These are phyloP conservation scores for Circinella umbellata DNA, from an alignment of 371 early-diverging fungal species.

Conservation along the genomic window DNA sequence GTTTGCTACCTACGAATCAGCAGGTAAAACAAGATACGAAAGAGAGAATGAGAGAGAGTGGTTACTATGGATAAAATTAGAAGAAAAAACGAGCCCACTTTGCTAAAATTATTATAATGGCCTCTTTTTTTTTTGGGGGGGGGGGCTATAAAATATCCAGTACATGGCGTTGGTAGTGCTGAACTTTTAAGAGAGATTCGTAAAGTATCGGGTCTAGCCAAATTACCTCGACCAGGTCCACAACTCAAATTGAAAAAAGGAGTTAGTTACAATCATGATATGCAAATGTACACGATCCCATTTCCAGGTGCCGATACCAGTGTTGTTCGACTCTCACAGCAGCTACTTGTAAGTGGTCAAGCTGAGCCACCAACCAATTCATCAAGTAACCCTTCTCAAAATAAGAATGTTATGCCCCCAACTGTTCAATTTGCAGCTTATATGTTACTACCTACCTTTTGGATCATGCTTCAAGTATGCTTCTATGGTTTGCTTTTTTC, in stretches of 20 bases:
- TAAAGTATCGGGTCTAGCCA: constrained; percentile 50
- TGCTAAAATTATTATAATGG: too few relatives aligned
- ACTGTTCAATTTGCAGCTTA: constrained; percentile 68
- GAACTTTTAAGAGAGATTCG: constrained; percentile 59
- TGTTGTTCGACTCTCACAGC: constrained; percentile 62
- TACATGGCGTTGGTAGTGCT: constrained; percentile 62
- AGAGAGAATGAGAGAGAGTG: neutral
- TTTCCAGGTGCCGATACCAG: constrained; percentile 67
- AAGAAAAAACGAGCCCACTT: too few relatives aligned
- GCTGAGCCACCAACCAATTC: constrained; percentile 31
- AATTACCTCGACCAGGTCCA: constrained; percentile 49
- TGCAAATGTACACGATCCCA: constrained; percentile 58
- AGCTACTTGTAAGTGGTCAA: constrained; percentile 44
- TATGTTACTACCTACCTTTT: constrained; percentile 56
- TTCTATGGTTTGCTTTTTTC: constrained; percentile 53
- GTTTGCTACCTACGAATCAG: constrained; percentile 67
- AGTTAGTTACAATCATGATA: constrained; percentile 47
- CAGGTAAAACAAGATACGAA: constrained; percentile 31
- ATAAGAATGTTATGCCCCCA: constrained; percentile 36
- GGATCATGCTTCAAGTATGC: constrained; percentile 39
- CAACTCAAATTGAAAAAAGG: constrained; percentile 46
- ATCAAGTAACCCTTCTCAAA: neutral
- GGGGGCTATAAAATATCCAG: constrained; percentile 14
- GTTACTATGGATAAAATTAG: neutral
- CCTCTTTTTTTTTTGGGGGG: too few relatives aligned